These are phyloP conservation scores for Mrakia frigida DNA, from an alignment of 768 basidiomycete genomes.

Conservation along the genomic window DNA sequence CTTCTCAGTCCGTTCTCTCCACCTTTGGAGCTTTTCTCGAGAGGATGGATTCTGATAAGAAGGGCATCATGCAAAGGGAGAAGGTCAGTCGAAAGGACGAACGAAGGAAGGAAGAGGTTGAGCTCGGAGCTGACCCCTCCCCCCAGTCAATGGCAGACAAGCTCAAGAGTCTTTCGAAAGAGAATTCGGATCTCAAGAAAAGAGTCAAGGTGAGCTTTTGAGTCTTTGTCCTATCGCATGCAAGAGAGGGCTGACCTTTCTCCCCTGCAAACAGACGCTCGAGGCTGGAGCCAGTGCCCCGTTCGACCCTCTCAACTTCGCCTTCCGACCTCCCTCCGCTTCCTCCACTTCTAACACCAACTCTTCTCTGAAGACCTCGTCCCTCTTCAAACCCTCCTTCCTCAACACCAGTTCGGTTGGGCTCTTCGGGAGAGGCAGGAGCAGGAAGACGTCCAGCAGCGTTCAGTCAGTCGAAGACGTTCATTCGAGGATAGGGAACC, in stretches of 20 bases:
- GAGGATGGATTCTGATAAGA: background rate
- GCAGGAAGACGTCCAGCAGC: too few species aligned
- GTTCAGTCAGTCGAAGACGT: background rate
- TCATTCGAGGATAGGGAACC: background rate
- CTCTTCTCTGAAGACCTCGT: too few species aligned
- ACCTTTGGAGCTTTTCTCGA: background rate
- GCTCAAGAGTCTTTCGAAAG: background rate
- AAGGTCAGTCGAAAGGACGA: background rate
- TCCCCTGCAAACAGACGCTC: background rate
- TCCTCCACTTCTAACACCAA: too few species aligned
- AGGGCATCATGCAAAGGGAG: background rate
- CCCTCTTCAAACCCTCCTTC: too few species aligned
- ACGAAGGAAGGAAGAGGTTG: background rate
- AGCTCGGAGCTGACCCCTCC: background rate
- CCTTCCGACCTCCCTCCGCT: too few species aligned
- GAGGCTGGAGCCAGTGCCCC: too few species aligned
- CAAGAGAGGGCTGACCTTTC: background rate
- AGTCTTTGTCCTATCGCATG: background rate
- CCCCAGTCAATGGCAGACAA: background rate
- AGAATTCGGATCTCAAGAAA: background rate
- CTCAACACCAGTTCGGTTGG: too few species aligned
- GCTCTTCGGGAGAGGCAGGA: too few species aligned
- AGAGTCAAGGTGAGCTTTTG: background rate
- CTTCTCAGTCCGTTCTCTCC: background rate
- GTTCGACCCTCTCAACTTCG: too few species aligned